Base-by-base conservation (phyloP, 2,329 filamentous ascomycete species). In the Aureobasidium sp. region DNA sequence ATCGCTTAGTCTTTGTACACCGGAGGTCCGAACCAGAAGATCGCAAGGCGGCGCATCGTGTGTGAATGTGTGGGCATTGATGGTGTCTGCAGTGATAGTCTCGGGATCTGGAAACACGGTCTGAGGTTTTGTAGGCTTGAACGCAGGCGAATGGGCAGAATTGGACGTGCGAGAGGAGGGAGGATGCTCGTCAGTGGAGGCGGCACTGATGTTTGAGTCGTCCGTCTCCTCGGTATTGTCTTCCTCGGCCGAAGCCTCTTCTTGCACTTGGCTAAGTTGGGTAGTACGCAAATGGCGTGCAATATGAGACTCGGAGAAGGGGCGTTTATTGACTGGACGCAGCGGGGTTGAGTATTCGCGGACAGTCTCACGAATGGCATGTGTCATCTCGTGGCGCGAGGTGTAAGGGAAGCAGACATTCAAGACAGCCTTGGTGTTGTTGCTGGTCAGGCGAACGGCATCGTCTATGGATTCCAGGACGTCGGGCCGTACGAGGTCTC, bases 321-420 rank as follows among this genome's bases (percentile, higher is more conserved):
- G 85, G 0, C 87, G 87, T 70, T 84, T 72, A 66, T 74, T 66
- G 68, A 80, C 82, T 37, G 56, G 69, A 66, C 20, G 67, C 63
- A 20, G 78, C 5, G 91, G 89, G 57, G 84, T 86, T 64, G 89
- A 89, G 74, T 91, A 97, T 64, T 96, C 90, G 63, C 89, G 81
- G 9, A 99, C 92, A 0, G 93, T 97, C 46, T 87, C 85, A 66
- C 90, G 87, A 67, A 99, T 90, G 6, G 93, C 90, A 3, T 89
- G 86, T 0, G 93, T 95, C 67, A 99, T 97, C 73, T 99, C 94
- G 70, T 96, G 91, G 66, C 94, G 84, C 5, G 92, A 96, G 0
- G 94, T 97, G 72, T 99, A 99, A 0, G 94, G 94, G 70, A 97
- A 97, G 79, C 94, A 99, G 66, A 99, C 91, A 72, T 99, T 99